Base-by-base conservation (phyloP, 2,329 filamentous ascomycete species). In the Fusarium kyushuense region DNA sequence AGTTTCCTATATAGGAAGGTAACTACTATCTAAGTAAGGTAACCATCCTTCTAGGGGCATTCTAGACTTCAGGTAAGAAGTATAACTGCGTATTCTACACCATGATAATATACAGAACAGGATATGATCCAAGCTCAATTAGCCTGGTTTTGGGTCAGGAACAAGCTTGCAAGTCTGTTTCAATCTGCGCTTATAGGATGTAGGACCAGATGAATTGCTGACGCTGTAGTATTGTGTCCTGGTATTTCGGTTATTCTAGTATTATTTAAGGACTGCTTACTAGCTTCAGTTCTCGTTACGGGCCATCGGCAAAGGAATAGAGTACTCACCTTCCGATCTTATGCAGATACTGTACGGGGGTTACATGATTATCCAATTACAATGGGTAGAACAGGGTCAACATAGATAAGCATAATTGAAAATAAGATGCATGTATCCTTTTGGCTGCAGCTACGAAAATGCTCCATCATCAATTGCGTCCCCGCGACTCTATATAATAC, bases 401-500 rank as follows among this genome's bases (percentile, higher is more conserved):
- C n/a, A n/a, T n/a, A n/a, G n/a, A n/a, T n/a, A n/a, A n/a, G n/a
- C n/a, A n/a, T n/a, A n/a, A n/a, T n/a, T n/a, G n/a, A n/a, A n/a
- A n/a, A 25, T 17, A 11, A 1, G 6, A 6, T 19, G n/a, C n/a
- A 38, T 12, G 5, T 5, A 13, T 38, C 5, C 10, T 4, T 3
- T 13, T 38, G 12, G 17, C n/a, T 6, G 35, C 5, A 13, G n/a
- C 11, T 13, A n/a, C 12, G 17, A 36, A 36, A n/a, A 13, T 33
- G 8, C n/a, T n/a, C 0, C 5, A 5, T 12, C 3, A 7, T 16
- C 12, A 38, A 12, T 19, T 38, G 6, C 11, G 1, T 38, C n/a
- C 12, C 7, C 9, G 8, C 17, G 17, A 17, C 35, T 14, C n/a
- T 46, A 4, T 11, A 16, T 17, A 21, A 4, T 23, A 6, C n/a